Base-by-base conservation (phyloP, 2,329 filamentous ascomycete species). In the Pseudophaeomoniella oleicola region DNA sequence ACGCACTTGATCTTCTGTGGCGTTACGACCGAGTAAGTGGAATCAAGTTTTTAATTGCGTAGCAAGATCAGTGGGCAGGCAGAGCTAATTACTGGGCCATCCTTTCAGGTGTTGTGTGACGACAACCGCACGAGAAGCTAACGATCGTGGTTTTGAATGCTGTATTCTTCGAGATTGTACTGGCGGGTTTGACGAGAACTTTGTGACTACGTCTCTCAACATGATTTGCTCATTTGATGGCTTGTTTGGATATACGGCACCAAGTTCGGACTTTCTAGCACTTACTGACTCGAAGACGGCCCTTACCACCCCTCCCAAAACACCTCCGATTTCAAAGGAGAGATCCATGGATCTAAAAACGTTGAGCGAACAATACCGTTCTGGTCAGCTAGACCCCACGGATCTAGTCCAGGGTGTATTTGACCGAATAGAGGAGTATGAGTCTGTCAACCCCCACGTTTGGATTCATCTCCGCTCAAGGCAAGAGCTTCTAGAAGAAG, bases 121-220 rank as follows among this genome's bases (percentile, higher is more conserved):
- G n/a, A n/a, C n/a, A n/a, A n/a, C n/a, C n/a, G n/a, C n/a, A n/a
- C n/a, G n/a, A n/a, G n/a, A n/a, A n/a, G n/a, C n/a, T n/a, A n/a
- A n/a, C n/a, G n/a, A n/a, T n/a, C n/a, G n/a, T n/a, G n/a, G n/a
- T n/a, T n/a, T n/a, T n/a, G n/a, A n/a, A n/a, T n/a, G n/a, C n/a
- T 75, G 71, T 55, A 59, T 66, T 12, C 50, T 69, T 14, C 54
- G 52, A 5, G 62, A 69, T 44, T 67, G 60, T 42, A 64, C 46
- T 6, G 48, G 49, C 15, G 46, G 50, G 34, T 51, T 53, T 53
- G 47, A 60, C 14, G 27, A 44, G 4, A 37, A 43, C 3, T 53
- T 54, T 52, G 52, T 54, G 32, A 58, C 57, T 3, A 53, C 60
- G 5, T 50, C 50, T 3, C 42, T 58, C 4, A 49, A 58, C 36